These are phyloP conservation scores for Rhododendron mucronatum DNA, from an alignment of 148 eudicot species.

Conservation along the genomic window DNA sequence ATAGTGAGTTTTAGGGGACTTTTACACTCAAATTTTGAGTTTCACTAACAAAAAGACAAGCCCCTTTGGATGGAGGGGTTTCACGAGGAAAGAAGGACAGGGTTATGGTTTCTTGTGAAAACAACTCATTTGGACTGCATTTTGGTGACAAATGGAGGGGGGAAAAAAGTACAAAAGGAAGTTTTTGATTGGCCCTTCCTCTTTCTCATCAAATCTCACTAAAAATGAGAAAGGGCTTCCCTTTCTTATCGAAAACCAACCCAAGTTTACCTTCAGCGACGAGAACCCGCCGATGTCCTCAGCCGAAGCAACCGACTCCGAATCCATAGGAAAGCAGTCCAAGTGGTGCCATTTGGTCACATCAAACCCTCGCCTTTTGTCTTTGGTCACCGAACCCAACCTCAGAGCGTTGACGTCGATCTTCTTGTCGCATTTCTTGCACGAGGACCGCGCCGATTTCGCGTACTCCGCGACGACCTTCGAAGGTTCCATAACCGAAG, in stretches of 20 bases:
- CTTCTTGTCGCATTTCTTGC: constrained; percentile 55
- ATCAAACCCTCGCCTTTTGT: constrained; percentile 47
- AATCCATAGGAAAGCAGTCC: constrained; percentile 38
- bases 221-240: too few relatives aligned
- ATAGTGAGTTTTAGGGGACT: background rate
- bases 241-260: background rate
- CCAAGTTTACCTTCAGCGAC: constrained; percentile 50
- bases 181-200: too few relatives aligned
- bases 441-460: constrained; percentile 59
- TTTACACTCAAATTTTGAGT: background rate
- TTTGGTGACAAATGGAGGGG: too few relatives aligned
- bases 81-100: too few relatives aligned
- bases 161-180: too few relatives aligned
- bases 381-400: constrained; percentile 49
- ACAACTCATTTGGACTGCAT: too few relatives aligned
- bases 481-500: constrained; percentile 4
- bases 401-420: constrained; percentile 43
- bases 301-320: constrained; percentile 27
- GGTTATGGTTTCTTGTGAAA: too few relatives aligned
- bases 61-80: too few relatives aligned
- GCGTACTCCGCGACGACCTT: constrained; percentile 72
- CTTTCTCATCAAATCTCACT: too few relatives aligned
- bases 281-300: constrained; percentile 54
- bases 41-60: background rate
- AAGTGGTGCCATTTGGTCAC: constrained; percentile 77